A percentile compares a stretch with the other conserved stretches of the same genome.
Evolutionary conservation across 1,139 yeast species (phyloP).

Genomic region (Geotrichum reessii): DNA sequence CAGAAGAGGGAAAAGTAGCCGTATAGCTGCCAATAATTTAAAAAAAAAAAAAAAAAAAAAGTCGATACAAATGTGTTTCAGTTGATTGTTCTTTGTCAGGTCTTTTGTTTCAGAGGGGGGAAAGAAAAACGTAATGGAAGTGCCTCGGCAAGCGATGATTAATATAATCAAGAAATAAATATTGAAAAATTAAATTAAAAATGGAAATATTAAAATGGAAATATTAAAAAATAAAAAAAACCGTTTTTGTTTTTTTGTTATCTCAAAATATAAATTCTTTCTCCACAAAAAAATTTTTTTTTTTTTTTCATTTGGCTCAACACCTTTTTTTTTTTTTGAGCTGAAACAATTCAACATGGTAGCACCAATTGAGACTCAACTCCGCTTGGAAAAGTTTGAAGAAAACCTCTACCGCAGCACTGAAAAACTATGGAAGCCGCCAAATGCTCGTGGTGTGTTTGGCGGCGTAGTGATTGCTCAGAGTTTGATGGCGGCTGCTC

Average conservation of each 20-base stretch:
- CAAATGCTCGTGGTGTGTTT: slow-evolving; percentile 64
- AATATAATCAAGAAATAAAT: background rate
- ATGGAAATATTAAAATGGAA: too few species aligned
- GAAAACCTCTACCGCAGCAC: slow-evolving; percentile 34
- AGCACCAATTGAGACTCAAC: slow-evolving; percentile 25
- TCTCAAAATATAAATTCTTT: too few species aligned
- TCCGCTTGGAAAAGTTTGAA: slow-evolving; percentile 32
- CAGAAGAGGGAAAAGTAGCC: background rate
- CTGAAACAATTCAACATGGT: slow-evolving; percentile 12
- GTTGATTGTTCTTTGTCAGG: too few species aligned
- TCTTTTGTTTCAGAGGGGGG: too few species aligned
- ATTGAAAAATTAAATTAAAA: too few species aligned
- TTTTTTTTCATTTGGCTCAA: background rate
- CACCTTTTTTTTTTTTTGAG: background rate
- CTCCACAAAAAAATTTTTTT: background rate
- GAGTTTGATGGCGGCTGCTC: slow-evolving; percentile 59
- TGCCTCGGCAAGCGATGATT: background rate
- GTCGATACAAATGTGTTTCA: background rate
- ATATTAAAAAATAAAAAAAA: too few species aligned
- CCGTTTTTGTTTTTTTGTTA: too few species aligned
- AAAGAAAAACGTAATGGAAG: too few species aligned
- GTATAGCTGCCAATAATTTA: background rate
- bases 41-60: too few species aligned
- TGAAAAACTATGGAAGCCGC: slow-evolving; percentile 40
- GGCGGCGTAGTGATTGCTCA: slow-evolving; percentile 80